Evolutionary conservation across 2,329 filamentous ascomycete genomes (phyloP), one percentile per base, ranked within the genome.

Genomic region (Aspergillus udagawae): DNA sequence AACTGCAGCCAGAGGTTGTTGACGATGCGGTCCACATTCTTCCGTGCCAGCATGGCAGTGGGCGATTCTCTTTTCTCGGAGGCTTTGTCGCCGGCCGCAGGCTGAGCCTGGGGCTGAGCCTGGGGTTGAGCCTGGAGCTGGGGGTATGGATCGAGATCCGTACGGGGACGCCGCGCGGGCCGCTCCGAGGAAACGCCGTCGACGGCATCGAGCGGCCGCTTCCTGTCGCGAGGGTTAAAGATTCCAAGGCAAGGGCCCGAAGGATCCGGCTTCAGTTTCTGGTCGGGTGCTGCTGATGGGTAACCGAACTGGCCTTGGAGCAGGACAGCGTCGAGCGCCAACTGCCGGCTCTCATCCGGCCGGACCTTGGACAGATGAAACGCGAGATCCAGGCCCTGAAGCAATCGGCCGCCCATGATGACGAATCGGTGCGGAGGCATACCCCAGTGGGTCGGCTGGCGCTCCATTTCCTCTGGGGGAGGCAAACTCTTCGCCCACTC

Each of bases 161-260:
- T 27, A 25, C 61, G 57, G 8, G 57, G 57, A 49, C 61, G 62
- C 28, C 42, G 59, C 9, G 57, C 49, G 7, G 60, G 52, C 7
- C 59, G 62, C 44, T 62, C 61, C 20, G 42, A 38, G n/a, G 29
- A 23, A 10, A 14, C 14, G 32, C 12, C 32, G 14, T 38, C 60
- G 17, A 59, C 47, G 9, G 53, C 51, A 3, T 64, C 63, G n/a
- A 55, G 58, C 7, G 53, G 53, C 45, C 63, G 51, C 42, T 65
- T 65, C 10, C 53, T 49, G 38, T 23, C 2, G 21, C 21, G 25
- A 44, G 21, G 48, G 2, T 8, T 49, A 42, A 25, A 49, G 21
- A 10, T 52, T 28, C 23, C 25, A 32, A 21, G 52, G 49, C n/a
- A 45, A 25, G 12, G 20, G n/a, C 21, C 21, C 5, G 44, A 23